A percentile compares a stretch with the other conserved stretches of the same genome.
phyloP scores from a whole-genome alignment of 257 asterid genomes.

The Lycium barbarum region DNA sequence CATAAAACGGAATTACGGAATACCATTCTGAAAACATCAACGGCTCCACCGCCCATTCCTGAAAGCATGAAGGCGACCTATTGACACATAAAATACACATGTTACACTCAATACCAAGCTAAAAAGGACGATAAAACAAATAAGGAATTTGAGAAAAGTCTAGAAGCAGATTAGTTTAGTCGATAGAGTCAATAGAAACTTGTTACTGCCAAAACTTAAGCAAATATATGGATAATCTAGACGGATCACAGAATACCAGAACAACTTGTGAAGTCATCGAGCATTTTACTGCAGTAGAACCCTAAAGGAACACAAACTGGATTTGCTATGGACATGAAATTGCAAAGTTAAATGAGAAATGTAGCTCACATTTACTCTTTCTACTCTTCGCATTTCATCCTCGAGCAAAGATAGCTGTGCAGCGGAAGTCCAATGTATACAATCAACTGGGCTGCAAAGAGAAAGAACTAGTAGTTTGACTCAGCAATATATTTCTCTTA shows the following conservation, averaged over 20 bases:
- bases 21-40: slow-evolving; percentile 93
- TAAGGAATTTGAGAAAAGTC: not conserved
- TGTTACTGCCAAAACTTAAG: not conserved
- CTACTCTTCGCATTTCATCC: slow-evolving; percentile 99
- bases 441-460: slow-evolving; percentile 93
- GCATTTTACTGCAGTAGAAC: not conserved
- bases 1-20: not conserved
- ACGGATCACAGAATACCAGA: not conserved
- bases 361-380: slow-evolving; percentile 88
- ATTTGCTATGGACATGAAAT: not conserved
- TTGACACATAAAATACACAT: slow-evolving; percentile 26
- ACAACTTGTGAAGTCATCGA: not conserved
- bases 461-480: slow-evolving; percentile 31
- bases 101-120: not conserved
- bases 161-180: not conserved
- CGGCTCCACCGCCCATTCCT: slow-evolving; percentile 89
- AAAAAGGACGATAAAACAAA: not conserved
- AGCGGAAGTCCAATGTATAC: slow-evolving; percentile 97
- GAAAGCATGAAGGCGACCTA: slow-evolving; percentile 97
- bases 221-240: not conserved
- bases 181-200: not conserved
- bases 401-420: slow-evolving; percentile 93
- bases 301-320: not conserved
- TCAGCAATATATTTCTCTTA: not conserved
- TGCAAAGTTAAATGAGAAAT: not conserved